phyloP scores from a whole-genome alignment of 1,284 basidiomycete genomes.

The Kwoniella shivajii region DNA sequence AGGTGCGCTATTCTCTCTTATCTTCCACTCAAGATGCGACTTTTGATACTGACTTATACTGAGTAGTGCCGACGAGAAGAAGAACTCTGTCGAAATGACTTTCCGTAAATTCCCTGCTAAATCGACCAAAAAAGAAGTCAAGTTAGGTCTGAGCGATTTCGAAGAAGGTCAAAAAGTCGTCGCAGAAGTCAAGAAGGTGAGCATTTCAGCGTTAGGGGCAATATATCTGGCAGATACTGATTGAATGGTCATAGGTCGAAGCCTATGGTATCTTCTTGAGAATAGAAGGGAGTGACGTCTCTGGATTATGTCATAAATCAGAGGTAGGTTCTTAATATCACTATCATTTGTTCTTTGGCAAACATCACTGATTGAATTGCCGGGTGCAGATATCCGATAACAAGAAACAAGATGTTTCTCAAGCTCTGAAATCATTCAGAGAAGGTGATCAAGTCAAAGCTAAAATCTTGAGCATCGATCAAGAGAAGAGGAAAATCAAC shows the following conservation, averaged over 20 bases:
- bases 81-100: conserved; percentile 83
- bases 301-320: conserved; percentile 91
- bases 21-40: conserved; percentile 10
- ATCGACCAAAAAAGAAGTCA: conserved; percentile 53
- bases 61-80: conserved; percentile 67
- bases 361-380: no score
- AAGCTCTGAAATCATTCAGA: conserved; percentile 79
- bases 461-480: conserved; percentile 71
- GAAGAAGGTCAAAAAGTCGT: conserved; percentile 73
- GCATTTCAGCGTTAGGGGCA: not conserved
- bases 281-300: conserved; percentile 78
- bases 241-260: conserved; percentile 59
- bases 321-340: conserved; percentile 61
- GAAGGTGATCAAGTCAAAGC: conserved; percentile 86
- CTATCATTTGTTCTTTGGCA: no score
- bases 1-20: conserved; percentile 58
- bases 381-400: conserved; percentile 91
- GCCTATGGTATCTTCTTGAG: conserved; percentile 90
- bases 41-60: no score
- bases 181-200: conserved; percentile 66
- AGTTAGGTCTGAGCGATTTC: conserved; percentile 61
- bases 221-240: conserved; percentile 22
- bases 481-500: conserved; percentile 75
- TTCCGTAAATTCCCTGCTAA: conserved; percentile 64
- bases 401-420: conserved; percentile 70